Evolutionary conservation across 495 filamentous ascomycete genomes (phyloP).

Genomic region (Copromyces sp.): DNA sequence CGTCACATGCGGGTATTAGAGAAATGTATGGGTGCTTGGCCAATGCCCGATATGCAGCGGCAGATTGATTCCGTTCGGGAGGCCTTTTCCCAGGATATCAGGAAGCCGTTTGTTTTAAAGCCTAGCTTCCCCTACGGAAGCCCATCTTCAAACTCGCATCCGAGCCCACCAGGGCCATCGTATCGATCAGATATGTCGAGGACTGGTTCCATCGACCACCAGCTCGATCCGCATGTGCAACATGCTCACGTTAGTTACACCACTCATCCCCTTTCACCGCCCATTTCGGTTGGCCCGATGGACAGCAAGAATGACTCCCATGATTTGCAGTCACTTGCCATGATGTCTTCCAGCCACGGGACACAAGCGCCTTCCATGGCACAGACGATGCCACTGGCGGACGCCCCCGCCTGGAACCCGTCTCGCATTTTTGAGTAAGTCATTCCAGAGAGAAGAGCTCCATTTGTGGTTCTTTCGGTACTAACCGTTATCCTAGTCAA

Average conservation of each 20-base stretch:
- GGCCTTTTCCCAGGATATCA: constrained; percentile 84
- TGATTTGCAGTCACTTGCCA: constrained; percentile 63
- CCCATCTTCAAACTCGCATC: constrained; percentile 47
- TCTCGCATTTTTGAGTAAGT: constrained; percentile 89
- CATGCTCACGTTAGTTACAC: constrained; percentile 67
- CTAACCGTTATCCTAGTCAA: constrained; percentile 44
- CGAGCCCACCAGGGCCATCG: constrained; percentile 52
- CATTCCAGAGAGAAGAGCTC: not conserved
- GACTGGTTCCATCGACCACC: constrained; percentile 30
- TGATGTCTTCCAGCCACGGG: constrained; percentile 55
- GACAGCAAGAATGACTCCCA: constrained; percentile 76
- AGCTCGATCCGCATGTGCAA: constrained; percentile 34
- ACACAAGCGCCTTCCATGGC: constrained; percentile 32
- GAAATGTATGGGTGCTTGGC: constrained; percentile 72
- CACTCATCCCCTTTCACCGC: constrained; percentile 70
- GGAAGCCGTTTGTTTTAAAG: constrained; percentile 81
- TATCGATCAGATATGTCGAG: constrained; percentile 32
- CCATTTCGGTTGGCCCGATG: constrained; percentile 64
- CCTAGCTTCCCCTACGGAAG: constrained; percentile 81
- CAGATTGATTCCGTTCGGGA: constrained; percentile 85
- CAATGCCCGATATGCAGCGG: constrained; percentile 83
- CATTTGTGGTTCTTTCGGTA: constrained; percentile 18
- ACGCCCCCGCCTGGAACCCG: constrained; percentile 78
- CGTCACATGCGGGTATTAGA: constrained; percentile 95
- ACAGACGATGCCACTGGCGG: constrained; percentile 49